Evolutionary conservation across 2,329 filamentous ascomycete genomes (phyloP), one percentile per base, ranked within the genome.

Genomic region (Aspergillus brunneoviolaceus): DNA sequence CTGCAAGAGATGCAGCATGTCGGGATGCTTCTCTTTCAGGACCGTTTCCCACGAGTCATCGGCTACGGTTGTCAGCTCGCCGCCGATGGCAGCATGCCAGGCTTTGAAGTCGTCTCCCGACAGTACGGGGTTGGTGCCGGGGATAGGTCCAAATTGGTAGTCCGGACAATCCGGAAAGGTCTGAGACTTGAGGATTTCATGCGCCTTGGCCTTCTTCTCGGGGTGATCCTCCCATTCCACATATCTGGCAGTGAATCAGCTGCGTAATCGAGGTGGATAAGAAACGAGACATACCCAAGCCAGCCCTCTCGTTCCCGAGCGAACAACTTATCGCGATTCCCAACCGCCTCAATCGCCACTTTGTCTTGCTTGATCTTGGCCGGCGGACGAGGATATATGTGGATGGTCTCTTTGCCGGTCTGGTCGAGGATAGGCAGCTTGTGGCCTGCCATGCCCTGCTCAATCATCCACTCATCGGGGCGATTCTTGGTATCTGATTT

Each of bases 211-310:
- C 67, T 88, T 88, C 73, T 89, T 90, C 51, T 89, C 85, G 0
- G 88, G 87, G 57, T 89, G 88, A 12, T 85, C 81, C 69, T 89
- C 87, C 87, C 87, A 89, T 67, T 89, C 87, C 5, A 91, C 79
- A 61, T 89, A 90, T 7, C 84, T 74, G 47, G 10, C 29, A 16
- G 25, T 16, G 49, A 60, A 55, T 29, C 42, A 61, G 58, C 11
- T 25, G 29, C 11, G 7, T 49, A 11, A 5, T 21, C 21, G 12
- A 25, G 25, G 21, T 5, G 2, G 27, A 5, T 19, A 16, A 33
- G 23, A 63, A 33, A 19, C 0, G 12, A 6, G 14, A 25, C n/a
- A 45, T 52, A 77, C 75, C 81, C 80, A 60, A 76, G 76, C 80
- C 81, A 83, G 7, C 80, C 80, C 27, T 76, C 69, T 7, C 71